Evolutionary conservation across 305 asterid genomes (phyloP).

Genomic region (Rubia balearica): DNA sequence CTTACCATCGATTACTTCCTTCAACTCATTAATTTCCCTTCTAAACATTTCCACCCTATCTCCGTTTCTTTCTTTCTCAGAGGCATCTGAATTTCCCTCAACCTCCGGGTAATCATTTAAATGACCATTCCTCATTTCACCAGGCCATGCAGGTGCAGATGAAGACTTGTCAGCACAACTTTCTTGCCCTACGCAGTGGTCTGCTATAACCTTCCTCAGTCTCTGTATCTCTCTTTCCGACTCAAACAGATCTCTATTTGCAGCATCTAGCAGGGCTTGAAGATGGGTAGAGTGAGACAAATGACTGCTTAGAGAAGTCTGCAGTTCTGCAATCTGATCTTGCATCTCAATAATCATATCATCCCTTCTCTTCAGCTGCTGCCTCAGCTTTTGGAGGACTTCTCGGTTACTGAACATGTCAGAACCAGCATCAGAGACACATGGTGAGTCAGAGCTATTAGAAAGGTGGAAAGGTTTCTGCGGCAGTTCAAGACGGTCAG

Average conservation of each 20-base stretch:
- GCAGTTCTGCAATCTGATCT: conserved; percentile 73
- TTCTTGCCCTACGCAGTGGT: conserved; percentile 54
- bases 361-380: conserved; percentile 83
- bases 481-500: conserved; percentile 76
- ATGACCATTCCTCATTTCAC: conserved; percentile 46
- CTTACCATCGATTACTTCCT: conserved; percentile 76
- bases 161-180: conserved; percentile 42
- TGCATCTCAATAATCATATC: conserved; percentile 94
- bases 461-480: conserved; percentile 87
- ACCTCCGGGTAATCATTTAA: conserved; percentile 45
- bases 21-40: conserved; percentile 67
- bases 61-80: conserved; percentile 41
- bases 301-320: conserved; percentile 50
- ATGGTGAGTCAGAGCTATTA: conserved; percentile 85
- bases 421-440: conserved; percentile 88
- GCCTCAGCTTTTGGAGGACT: conserved; percentile 87
- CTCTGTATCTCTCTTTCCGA: conserved; percentile 89
- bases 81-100: conserved; percentile 30
- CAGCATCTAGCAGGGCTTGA: conserved; percentile 65
- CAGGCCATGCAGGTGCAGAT: conserved; percentile 51
- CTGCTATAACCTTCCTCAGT: conserved; percentile 82
- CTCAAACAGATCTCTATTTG: conserved; percentile 73
- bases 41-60: conserved; percentile 68
- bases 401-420: conserved; percentile 84
- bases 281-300: conserved; percentile 64